Base-by-base conservation (phyloP, 2,329 filamentous ascomycete species). In the Epichloe sibirici region DNA sequence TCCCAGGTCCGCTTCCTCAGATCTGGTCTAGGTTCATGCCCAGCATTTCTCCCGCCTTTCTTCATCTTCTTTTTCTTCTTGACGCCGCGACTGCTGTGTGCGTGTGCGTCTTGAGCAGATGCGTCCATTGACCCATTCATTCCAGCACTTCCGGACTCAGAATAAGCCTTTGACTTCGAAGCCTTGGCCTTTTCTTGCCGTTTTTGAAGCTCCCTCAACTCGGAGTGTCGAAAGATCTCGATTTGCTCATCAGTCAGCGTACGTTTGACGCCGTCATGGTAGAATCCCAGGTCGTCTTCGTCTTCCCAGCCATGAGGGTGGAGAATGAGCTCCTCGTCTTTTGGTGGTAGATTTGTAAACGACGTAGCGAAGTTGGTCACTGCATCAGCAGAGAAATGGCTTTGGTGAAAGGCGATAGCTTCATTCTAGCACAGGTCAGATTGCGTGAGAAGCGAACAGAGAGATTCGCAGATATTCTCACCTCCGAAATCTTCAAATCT, bases 191-290 rank as follows among this genome's bases (percentile, higher is more conserved):
- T 72, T 43, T 69, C 67, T 49, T 68, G 65, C 55, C 76, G 72
- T 56, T 80, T 79, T 28, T 87, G 72, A 40, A 95, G 71, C 12
- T 79, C 70, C 62, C 93, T 83, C 23, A 95, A 78, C 67, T 97
- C 91, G 2, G 87, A 91, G 64, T 94, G 88, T 56, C 90, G 79
- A 65, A 96, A 96, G 56, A 95, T 91, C 51, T 81, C 81, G 59
- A 96, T 88, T 71, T 96, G 88, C 60, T 90, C 87, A 62, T 96
- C 88, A 9, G 90, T 96, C 61, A 97, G 74, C 17, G 90, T 95
- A 42, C 91, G 85, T 65, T 93, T 93, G 56, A 83, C 81, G 3
- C 91, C 90, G 63, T 97, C 90, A 1, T 79, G 69, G 59, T 97
- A 97, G 67, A 88, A 91, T 17, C 90, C 91, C 15, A 96, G 73